phyloP scores from a whole-genome alignment of 495 filamentous ascomycete species.

The Talaromyces proteolyticus region DNA sequence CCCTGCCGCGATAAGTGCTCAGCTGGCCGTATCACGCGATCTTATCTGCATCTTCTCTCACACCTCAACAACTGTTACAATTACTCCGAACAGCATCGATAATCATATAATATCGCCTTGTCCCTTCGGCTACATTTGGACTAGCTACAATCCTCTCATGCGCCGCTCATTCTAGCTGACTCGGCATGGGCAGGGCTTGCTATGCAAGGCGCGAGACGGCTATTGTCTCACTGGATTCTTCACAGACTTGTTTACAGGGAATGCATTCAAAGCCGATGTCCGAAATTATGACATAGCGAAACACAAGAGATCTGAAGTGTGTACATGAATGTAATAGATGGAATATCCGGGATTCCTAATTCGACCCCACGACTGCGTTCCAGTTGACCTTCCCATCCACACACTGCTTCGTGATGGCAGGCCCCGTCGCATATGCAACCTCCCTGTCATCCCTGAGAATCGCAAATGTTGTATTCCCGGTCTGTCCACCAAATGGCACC shows the following conservation, averaged over 20 bases:
- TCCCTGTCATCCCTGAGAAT: conserved; percentile 34
- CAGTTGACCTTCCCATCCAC: conserved; percentile 46
- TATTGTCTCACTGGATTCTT: no score
- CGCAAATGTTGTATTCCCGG: conserved; percentile 45
- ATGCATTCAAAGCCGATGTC: no score
- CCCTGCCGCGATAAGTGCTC: background rate
- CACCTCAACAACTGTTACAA: background rate
- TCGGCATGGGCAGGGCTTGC: no score
- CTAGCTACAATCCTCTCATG: no score
- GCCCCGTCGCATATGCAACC: conserved; percentile 30
- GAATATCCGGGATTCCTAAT: conserved; percentile 7
- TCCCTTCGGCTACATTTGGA: no score
- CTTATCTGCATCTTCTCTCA: no score
- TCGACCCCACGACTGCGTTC: conserved; percentile 44
- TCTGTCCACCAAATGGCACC: conserved; percentile 40
- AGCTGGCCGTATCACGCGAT: background rate
- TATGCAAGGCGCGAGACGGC: no score
- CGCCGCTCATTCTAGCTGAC: no score
- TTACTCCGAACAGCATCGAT: no score
- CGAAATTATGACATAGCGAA: no score
- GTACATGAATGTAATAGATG: background rate
- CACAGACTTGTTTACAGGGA: no score
- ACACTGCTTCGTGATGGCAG: conserved; percentile 40
- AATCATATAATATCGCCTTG: no score
- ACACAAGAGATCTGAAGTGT: background rate